Base-by-base conservation (phyloP, 2,329 filamentous ascomycete species). In the Acrocalymma vagum region DNA sequence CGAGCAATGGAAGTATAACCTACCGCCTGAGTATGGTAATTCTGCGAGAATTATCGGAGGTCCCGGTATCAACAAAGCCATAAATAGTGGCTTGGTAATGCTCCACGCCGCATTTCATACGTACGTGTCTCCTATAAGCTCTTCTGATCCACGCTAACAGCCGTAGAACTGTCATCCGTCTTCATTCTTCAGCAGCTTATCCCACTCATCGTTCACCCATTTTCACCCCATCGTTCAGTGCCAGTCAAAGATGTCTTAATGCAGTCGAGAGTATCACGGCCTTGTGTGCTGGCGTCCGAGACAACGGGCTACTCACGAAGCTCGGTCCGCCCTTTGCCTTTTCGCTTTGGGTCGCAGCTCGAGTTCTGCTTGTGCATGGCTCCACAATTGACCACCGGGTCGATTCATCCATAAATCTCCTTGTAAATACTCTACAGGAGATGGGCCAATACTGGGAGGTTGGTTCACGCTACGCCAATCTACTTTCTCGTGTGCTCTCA, bases 151-250 rank as follows among this genome's bases (percentile, higher is more conserved):
- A 27, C 26, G 6, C 54, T 68, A 32, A 75, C 34, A 7, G 16
- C 14, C 18, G 21, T 30, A 83, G 80, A 1, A 88, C 91, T 29
- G 85, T 95, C 7, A 95, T 96, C 55, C 85, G 92, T 23, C 79
- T 96, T 16, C 91, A 96, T 72, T 96, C 91, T 0, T 95, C 90
- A 1, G 90, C 92, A 5, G 92, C 91, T 2, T 96, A 96, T 67
- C 92, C 92, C 3, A 95, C 90, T 4, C 94, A 89, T 3, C 81
- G 89, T 21, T 95, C 90, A 2, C 86, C 87, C 9, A 92, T 95
- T 36, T 96, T 96, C 72, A 92, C 88, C 0, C 89, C 91, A 0
- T 95, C 89, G 0, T 95, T 90, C 67, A 88, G 85, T 57, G 92
- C 92, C 20, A 88, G 84, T 38, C 90, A 95, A 63, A 80, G 88